Conservation (phyloP, 495 filamentous ascomycete genomes). For the Penicillium herquei region DNA sequence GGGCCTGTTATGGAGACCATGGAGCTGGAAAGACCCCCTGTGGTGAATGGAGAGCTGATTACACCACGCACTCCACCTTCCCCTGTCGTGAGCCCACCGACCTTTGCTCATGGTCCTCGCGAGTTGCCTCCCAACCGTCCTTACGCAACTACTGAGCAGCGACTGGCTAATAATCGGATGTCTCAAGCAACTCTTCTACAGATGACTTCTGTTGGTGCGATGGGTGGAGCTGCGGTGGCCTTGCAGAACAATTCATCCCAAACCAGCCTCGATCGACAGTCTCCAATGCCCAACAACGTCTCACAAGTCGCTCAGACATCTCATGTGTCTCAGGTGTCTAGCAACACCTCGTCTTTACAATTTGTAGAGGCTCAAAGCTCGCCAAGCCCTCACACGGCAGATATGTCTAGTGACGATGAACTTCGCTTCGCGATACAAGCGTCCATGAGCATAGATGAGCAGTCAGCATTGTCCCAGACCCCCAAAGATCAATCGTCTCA, state of each 20-base stretch:
- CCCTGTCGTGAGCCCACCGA: slow-evolving; percentile 72
- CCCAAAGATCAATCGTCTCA: slow-evolving; percentile 21
- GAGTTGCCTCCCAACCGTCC: slow-evolving; percentile 66
- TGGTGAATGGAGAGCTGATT: slow-evolving; percentile 45
- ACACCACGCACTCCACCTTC: slow-evolving; percentile 60
- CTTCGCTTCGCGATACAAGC: slow-evolving; percentile 12
- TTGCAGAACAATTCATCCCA: slow-evolving; percentile 28
- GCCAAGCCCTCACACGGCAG: slow-evolving; percentile 7
- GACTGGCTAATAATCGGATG: slow-evolving; percentile 74
- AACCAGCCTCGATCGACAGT: slow-evolving; percentile 9
- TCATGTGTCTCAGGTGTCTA: background rate
- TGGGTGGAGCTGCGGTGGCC: slow-evolving; percentile 39
- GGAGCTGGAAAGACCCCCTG: slow-evolving; percentile 51
- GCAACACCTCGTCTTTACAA: background rate
- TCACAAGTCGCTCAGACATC: background rate
- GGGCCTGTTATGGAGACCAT: slow-evolving; percentile 51
- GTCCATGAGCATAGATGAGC: slow-evolving; percentile 21
- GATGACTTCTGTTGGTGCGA: slow-evolving; percentile 62
- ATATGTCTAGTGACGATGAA: slow-evolving; percentile 24
- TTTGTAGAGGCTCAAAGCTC: background rate
- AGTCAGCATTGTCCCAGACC: slow-evolving; percentile 16
- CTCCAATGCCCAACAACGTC: slow-evolving; percentile 1
- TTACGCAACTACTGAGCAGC: slow-evolving; percentile 69
- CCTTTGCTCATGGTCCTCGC: slow-evolving; percentile 69
- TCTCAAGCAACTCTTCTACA: slow-evolving; percentile 78